Conservation (phyloP, 768 basidiomycete species). For the Trametes cubensis region DNA sequence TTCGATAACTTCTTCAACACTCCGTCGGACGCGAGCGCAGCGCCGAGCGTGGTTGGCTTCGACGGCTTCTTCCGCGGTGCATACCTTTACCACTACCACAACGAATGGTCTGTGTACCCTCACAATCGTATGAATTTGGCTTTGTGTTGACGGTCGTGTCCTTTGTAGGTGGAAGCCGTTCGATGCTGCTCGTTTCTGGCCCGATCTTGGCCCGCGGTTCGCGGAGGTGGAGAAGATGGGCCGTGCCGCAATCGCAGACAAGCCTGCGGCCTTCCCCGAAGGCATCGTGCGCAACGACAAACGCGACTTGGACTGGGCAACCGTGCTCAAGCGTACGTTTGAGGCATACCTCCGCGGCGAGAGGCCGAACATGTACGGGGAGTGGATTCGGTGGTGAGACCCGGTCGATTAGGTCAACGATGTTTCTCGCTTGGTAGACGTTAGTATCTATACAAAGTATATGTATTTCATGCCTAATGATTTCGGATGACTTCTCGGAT, state of each 20-base stretch:
- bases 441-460: not conserved
- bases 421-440: no score
- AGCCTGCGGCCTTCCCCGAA: not conserved
- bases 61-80: slow-evolving; percentile 96
- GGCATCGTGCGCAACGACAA: slow-evolving; percentile 51
- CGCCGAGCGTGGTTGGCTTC: slow-evolving; percentile 84
- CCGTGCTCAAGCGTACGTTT: slow-evolving; percentile 93
- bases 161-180: slow-evolving; percentile 91
- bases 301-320: slow-evolving; percentile 87
- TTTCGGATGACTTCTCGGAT: not conserved
- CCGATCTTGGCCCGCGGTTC: slow-evolving; percentile 86
- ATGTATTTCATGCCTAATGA: slow-evolving; percentile 14
- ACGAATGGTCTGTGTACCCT: slow-evolving; percentile 67
- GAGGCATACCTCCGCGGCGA: slow-evolving; percentile 92
- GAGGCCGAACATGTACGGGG: slow-evolving; percentile 94
- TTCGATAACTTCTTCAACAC: slow-evolving; percentile 90
- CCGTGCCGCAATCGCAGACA: slow-evolving; percentile 42
- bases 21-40: slow-evolving; percentile 67
- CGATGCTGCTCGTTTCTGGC: slow-evolving; percentile 88
- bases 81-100: slow-evolving; percentile 95
- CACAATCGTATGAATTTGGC: not conserved
- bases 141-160: not conserved
- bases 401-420: not conserved
- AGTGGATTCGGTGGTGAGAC: slow-evolving; percentile 56
- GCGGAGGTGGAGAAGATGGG: slow-evolving; percentile 70